These are phyloP conservation scores for Pholiota microspora DNA, from an alignment of 768 basidiomycete genomes.

Conservation along the genomic window DNA sequence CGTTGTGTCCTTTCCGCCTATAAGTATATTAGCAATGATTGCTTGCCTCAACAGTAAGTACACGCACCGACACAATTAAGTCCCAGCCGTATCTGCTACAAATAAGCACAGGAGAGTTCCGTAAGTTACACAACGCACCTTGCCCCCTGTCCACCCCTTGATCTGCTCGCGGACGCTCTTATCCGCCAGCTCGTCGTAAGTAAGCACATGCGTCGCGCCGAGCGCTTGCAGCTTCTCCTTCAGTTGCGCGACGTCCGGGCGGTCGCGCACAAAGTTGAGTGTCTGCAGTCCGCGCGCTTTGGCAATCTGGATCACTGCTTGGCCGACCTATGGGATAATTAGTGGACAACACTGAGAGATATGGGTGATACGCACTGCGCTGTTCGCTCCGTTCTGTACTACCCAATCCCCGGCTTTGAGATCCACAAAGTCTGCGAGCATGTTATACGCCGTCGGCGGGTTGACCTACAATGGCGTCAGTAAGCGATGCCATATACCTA, in stretches of 20 bases:
- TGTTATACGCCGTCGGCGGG: constrained; percentile 79
- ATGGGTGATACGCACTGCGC: constrained; percentile 58
- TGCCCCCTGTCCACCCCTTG: constrained; percentile 62
- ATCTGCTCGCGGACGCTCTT: constrained; percentile 51
- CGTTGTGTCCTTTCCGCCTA: constrained; percentile 64
- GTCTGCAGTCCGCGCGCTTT: constrained; percentile 67
- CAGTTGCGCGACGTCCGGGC: constrained; percentile 51
- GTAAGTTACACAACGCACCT: constrained; percentile 33
- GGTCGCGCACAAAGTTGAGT: constrained; percentile 75
- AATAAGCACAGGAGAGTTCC: background rate
- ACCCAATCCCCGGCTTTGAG: constrained; percentile 75
- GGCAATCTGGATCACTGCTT: constrained; percentile 87
- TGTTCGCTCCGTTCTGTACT: constrained; percentile 84
- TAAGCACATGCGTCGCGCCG: constrained; percentile 75
- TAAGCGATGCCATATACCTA: background rate
- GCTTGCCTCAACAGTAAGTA: background rate
- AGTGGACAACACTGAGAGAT: background rate
- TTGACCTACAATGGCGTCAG: constrained; percentile 53
- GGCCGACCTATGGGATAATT: constrained; percentile 55
- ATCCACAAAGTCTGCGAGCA: constrained; percentile 69
- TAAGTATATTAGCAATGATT: background rate
- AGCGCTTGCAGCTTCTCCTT: constrained; percentile 50
- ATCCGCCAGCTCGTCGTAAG: constrained; percentile 72
- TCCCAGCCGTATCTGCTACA: constrained; percentile 41
- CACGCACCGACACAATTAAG: constrained; percentile 50